Evolutionary conservation across 148 eudicot genomes (phyloP).

Genomic region (Fagopyrum tataricum): DNA sequence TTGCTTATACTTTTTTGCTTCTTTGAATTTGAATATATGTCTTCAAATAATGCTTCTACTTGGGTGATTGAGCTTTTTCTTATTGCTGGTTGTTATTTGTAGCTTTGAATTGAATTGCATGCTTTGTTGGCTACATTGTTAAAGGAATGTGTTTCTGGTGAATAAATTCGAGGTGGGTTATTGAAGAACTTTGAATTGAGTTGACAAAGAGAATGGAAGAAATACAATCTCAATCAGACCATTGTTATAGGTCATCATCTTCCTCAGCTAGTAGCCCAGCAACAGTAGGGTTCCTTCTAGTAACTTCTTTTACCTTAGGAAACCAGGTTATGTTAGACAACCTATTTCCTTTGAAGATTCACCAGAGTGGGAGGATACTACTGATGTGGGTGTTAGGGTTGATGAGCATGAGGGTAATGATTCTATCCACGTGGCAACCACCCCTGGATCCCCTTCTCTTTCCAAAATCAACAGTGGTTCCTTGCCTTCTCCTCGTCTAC

Average conservation of each 20-base stretch:
- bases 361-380: slow-evolving; percentile 89
- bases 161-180: neutral
- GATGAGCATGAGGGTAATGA: slow-evolving; percentile 71
- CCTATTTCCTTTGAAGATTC: slow-evolving; percentile 77
- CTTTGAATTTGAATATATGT: no score
- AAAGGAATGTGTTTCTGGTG: neutral
- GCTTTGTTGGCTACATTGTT: neutral
- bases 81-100: neutral
- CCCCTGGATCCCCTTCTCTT: slow-evolving; percentile 72
- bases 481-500: slow-evolving; percentile 68
- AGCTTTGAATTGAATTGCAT: neutral
- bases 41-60: neutral
- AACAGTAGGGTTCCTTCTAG: slow-evolving; percentile 77
- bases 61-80: neutral
- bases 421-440: slow-evolving; percentile 69
- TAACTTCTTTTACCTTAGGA: slow-evolving; percentile 80
- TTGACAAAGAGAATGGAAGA: slow-evolving; percentile 50
- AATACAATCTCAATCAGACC: slow-evolving; percentile 82
- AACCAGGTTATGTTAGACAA: slow-evolving; percentile 76
- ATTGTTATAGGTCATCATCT: slow-evolving; percentile 80
- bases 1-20: no score
- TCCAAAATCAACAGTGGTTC: slow-evolving; percentile 87
- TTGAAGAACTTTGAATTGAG: neutral
- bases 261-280: slow-evolving; percentile 96
- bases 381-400: slow-evolving; percentile 43